Percentiles rank a stretch among this genome's conserved stretches.
phyloP scores from a whole-genome alignment of 2,329 filamentous ascomycete genomes.

The Arthrobotrys iridis region DNA sequence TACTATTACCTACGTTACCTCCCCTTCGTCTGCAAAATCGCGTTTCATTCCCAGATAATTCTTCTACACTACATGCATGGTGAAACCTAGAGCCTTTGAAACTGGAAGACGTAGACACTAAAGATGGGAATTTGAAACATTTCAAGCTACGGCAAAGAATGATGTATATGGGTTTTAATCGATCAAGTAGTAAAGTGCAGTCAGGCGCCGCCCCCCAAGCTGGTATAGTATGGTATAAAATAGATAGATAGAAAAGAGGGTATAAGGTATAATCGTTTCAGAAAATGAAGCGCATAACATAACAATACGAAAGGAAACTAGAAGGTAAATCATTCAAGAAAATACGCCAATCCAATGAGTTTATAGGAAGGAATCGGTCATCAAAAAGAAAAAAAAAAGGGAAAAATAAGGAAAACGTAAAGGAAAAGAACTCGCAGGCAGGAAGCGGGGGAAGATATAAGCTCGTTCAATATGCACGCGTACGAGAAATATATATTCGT shows the following conservation, averaged over 20 bases:
- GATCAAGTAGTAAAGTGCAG: no score
- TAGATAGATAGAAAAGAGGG: slow-evolving; percentile 30
- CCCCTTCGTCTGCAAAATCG: no score
- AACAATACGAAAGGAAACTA: background rate
- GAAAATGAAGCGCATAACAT: background rate
- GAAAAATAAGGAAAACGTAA: slow-evolving; percentile 10
- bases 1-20: no score
- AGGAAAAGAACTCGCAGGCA: background rate
- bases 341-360: slow-evolving; percentile 3
- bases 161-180: no score
- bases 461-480: no score
- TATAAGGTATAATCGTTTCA: slow-evolving; percentile 6
- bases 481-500: background rate
- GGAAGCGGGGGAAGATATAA: background rate
- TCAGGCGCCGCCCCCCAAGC: background rate
- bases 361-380: no score
- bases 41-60: no score
- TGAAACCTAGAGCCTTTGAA: no score
- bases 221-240: slow-evolving; percentile 4
- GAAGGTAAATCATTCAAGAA: background rate
- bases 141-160: no score
- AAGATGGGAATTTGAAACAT: no score
- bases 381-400: slow-evolving; percentile 5
- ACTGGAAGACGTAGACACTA: no score
- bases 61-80: no score